Percentiles rank a stretch among this genome's conserved stretches.
phyloP scores from a whole-genome alignment of 768 basidiomycete species.

The Russula virescens region DNA sequence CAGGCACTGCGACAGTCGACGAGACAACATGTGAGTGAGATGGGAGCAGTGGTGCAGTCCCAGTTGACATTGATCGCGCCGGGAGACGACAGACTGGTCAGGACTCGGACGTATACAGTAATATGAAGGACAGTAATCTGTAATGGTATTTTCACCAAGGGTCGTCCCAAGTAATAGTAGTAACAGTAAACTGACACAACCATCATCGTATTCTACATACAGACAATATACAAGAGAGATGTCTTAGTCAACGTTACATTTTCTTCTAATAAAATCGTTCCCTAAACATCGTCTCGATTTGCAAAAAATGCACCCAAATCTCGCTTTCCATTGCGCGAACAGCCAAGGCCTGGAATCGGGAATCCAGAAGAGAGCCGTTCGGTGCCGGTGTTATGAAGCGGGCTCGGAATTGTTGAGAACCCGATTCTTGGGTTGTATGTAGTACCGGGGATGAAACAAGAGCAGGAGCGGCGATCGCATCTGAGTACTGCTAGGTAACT shows the following conservation, averaged over 20 bases:
- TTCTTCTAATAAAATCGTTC: not conserved
- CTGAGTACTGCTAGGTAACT: too few relatives aligned
- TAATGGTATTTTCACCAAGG: not conserved
- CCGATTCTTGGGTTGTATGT: conserved; percentile 32
- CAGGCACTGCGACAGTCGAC: conserved; percentile 8
- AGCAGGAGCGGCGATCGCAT: conserved; percentile 19
- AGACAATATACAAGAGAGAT: too few relatives aligned
- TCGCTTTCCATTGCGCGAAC: conserved; percentile 11
- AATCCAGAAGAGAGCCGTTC: conserved; percentile 14
- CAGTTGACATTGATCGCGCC: too few relatives aligned
- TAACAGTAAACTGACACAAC: not conserved
- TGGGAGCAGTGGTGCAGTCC: too few relatives aligned
- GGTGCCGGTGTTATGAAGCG: conserved; percentile 6
- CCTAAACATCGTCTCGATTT: conserved; percentile 8
- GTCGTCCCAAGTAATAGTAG: not conserved
- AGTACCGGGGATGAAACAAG: conserved; percentile 25
- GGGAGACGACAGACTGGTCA: too few relatives aligned
- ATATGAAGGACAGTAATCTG: not conserved
- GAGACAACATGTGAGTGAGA: not conserved
- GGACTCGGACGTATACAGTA: too few relatives aligned
- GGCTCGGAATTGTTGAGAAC: conserved; percentile 28
- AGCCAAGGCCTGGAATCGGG: conserved; percentile 18
- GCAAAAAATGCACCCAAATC: conserved; percentile 21
- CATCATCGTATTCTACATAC: not conserved
- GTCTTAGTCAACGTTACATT: too few relatives aligned